Base-by-base conservation (phyloP, 805 yeast species). In the Peterozyma xylosa region DNA sequence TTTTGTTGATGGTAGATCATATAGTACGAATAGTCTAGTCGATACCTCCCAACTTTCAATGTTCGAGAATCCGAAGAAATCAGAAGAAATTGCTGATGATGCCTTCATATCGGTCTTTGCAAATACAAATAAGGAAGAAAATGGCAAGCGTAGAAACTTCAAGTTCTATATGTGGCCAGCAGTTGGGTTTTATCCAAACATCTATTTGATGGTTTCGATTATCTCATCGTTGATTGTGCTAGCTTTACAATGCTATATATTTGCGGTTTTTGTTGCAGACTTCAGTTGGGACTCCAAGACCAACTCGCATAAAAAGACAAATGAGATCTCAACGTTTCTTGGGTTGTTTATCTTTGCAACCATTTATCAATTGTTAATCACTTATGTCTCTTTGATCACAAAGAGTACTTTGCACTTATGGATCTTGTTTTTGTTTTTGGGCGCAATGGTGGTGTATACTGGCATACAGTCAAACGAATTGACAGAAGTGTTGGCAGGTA, bases 311-410 rank as follows among this genome's bases (percentile, higher is more conserved):
- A 21, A 21, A 7, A 56, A 17, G 50, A 47, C 39, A 45, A 55
- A 41, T 62, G 58, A 40, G 47, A 56, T 54, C 5, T 55, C 56
- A 14, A 68, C 71, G 10, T 70, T 60, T 48, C 51, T 71, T 42
- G 69, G 73, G 1, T 54, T 71, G 14, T 71, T 68, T 52, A 67
- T 69, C 27, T 70, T 68, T 48, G 73, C 75, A 3, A 64, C 63
- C 30, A 32, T 71, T 11, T 71, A 63, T 54, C 74, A 70, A 48
- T 57, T 68, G 14, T 34, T 60, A 2, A 55, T 67, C 38, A 63
- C 72, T 2, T 33, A 58, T 9, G 44, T 68, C 11, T 71, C 69
- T 1, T 50, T 68, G 5, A 50, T 51, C 39, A 59, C 67, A 2
- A 60, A 62, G 47, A 69, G 67, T 50, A 55, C 67, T 51, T 57